A percentile compares a stretch with the other conserved stretches of the same genome.
Conservation (phyloP, 176 grass and related monocot species). For the Hyparrhenia diplandra region DNA sequence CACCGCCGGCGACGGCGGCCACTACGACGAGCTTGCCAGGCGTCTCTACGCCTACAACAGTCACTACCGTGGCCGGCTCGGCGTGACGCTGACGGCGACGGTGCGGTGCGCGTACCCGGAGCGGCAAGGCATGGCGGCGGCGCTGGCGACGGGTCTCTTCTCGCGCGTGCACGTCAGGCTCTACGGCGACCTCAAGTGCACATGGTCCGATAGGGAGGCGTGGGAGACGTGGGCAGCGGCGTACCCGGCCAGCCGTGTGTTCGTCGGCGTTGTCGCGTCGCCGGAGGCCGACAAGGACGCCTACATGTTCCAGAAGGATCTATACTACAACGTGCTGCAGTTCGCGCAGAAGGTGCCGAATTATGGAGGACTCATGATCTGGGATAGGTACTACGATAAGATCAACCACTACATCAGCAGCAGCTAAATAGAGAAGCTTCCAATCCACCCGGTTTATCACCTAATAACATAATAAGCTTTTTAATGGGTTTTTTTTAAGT, state of each 20-base stretch:
- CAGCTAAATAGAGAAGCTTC: too few relatives aligned
- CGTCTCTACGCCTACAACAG: background rate
- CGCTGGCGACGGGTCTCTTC: slow-evolving; percentile 9
- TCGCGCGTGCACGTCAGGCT: background rate
- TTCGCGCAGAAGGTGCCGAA: background rate
- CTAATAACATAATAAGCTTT: too few relatives aligned
- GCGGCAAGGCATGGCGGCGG: background rate
- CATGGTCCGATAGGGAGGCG: background rate
- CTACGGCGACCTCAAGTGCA: background rate
- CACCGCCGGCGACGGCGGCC: background rate
- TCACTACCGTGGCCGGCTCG: background rate
- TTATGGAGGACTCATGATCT: slow-evolving; percentile 3
- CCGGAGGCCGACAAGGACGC: too few relatives aligned
- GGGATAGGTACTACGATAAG: slow-evolving; percentile 29
- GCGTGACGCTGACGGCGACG: background rate
- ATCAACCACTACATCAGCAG: background rate
- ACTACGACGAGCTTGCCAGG: background rate
- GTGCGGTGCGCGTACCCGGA: slow-evolving; percentile 4
- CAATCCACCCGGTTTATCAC: too few relatives aligned
- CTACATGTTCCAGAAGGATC: too few relatives aligned
- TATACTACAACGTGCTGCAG: background rate
- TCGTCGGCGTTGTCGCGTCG: slow-evolving; percentile 17
- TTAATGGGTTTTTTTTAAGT: too few relatives aligned
- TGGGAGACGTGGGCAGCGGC: background rate
- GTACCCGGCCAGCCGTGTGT: background rate